Evolutionary conservation across 2,329 filamentous ascomycete genomes (phyloP), one percentile per base, ranked within the genome.

Genomic region (Zasmidium angulare): DNA sequence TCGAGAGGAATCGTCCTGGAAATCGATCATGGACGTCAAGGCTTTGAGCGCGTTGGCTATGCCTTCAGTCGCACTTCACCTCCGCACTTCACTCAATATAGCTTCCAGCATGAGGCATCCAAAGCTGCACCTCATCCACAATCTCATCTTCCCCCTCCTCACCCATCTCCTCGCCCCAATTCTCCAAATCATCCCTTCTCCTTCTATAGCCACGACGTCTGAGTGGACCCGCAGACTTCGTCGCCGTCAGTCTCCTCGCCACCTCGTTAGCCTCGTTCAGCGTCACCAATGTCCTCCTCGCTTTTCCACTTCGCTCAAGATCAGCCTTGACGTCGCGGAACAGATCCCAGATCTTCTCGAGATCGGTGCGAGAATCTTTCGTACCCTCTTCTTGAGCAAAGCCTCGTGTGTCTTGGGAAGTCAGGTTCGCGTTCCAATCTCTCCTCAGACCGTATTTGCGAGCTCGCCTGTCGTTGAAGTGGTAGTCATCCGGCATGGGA

Each of bases 231-330:
- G 49, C 47, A 23, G 50, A 48, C 54, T 60, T 60, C n/a, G 43
- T 60, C 31, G 65, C 66, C 12, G 66, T 63, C 40, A 70, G 53
- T 24, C 68, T 50, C 40, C 49, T 82, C 9, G 83, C 82, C 20
- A 87, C 82, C 70, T 86, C 84, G 66, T 86, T 87, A 11, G 84
- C 84, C 69, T 87, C 84, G 43, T 79, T 77, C 56, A 87, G 68
- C 52, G 76, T 82, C 4, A 87, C 83, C 12, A 87, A 72, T 64
- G 77, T 79, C 63, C 83, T 76, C 75, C 82, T 84, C 19, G 69
- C 71, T 11, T 61, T 46, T 50, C 65, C 50, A 10, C 61, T 24
- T 50, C 23, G 53, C 14, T 62, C 53, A 3, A 66, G 55, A 56
- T 67, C 68, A 9, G 61, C 60, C 50, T 70, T 66, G 10, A 64